phyloP scores from a whole-genome alignment of 2,329 filamentous ascomycete genomes.

The Sclerotinia sclerotiorum region DNA sequence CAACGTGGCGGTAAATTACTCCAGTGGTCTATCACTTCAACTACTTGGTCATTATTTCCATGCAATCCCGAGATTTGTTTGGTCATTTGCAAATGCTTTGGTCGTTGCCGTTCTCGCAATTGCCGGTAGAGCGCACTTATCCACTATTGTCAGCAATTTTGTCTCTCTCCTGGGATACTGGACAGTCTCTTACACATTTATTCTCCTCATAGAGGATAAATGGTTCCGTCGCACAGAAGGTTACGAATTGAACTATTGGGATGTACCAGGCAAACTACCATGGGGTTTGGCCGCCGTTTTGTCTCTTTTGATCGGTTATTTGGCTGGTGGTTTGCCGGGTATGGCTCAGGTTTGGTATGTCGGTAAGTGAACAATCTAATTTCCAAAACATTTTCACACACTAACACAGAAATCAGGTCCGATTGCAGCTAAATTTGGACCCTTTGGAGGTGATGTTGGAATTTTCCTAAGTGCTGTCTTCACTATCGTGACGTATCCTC shows the following conservation, averaged over 20 bases:
- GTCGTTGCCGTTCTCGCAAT: constrained; percentile 37
- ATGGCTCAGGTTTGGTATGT: constrained; percentile 40
- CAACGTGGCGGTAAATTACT: constrained; percentile 39
- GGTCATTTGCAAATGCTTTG: constrained; percentile 38
- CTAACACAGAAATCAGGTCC: constrained; percentile 28
- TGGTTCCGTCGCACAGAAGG: constrained; percentile 34
- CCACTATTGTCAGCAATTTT: constrained; percentile 37
- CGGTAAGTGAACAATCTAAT: constrained; percentile 27
- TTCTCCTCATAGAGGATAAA: constrained; percentile 37
- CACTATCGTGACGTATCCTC: constrained; percentile 36
- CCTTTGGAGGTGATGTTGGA: constrained; percentile 38
- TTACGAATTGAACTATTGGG: constrained; percentile 38
- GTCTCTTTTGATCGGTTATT: constrained; percentile 35
- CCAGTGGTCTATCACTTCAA: constrained; percentile 37
- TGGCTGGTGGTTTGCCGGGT: constrained; percentile 38
- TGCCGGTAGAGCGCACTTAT: constrained; percentile 36
- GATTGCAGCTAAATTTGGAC: constrained; percentile 37
- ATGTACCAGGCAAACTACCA: constrained; percentile 34
- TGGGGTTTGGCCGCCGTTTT: constrained; percentile 38
- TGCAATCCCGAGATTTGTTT: constrained; percentile 40
- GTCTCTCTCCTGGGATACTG: constrained; percentile 39
- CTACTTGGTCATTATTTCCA: constrained; percentile 39
- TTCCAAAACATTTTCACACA: background rate
- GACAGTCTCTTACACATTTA: constrained; percentile 38
- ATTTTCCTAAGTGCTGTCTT: constrained; percentile 35